Percentiles rank a stretch among this genome's conserved stretches.
Evolutionary conservation across 2,329 filamentous ascomycete species (phyloP).

Genomic region (Claviceps sp.): DNA sequence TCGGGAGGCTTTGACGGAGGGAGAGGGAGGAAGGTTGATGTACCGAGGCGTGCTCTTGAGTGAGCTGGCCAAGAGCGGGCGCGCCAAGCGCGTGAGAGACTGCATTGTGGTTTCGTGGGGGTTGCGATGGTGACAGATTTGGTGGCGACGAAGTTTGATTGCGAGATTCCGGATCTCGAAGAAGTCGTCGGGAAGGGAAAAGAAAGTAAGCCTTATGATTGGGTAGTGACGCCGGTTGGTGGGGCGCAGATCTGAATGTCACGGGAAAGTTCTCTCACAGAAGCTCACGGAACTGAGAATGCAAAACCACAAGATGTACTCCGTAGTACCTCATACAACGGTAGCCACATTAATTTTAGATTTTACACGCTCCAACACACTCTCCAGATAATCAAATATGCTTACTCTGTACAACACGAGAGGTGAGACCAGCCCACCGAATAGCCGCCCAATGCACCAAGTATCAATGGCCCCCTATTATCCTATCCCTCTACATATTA

Average conservation of each 20-base stretch:
- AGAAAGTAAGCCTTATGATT: background rate
- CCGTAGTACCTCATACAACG: background rate
- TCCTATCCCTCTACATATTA: too few species aligned
- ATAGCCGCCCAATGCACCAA: background rate
- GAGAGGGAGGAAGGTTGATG: background rate
- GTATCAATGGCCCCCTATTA: background rate
- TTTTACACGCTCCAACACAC: background rate
- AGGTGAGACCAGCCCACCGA: background rate
- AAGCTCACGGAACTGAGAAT: too few species aligned
- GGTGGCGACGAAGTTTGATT: background rate
- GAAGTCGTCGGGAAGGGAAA: background rate
- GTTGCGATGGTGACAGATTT: background rate
- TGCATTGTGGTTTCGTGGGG: constrained; percentile 9
- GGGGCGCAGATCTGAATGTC: background rate
- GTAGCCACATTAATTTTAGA: background rate
- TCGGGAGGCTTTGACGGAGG: background rate
- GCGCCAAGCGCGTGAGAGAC: constrained; percentile 18
- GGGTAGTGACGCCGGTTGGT: background rate
- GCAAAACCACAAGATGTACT: too few species aligned
- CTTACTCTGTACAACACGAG: background rate
- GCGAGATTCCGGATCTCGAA: background rate
- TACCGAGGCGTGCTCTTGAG: constrained; percentile 15
- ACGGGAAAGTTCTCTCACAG: too few species aligned
- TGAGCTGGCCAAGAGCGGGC: constrained; percentile 14
- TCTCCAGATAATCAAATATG: background rate